Evolutionary conservation across 768 basidiomycete species (phyloP), one percentile per base, ranked within the genome.

Genomic region (Nidularia pulvinata): DNA sequence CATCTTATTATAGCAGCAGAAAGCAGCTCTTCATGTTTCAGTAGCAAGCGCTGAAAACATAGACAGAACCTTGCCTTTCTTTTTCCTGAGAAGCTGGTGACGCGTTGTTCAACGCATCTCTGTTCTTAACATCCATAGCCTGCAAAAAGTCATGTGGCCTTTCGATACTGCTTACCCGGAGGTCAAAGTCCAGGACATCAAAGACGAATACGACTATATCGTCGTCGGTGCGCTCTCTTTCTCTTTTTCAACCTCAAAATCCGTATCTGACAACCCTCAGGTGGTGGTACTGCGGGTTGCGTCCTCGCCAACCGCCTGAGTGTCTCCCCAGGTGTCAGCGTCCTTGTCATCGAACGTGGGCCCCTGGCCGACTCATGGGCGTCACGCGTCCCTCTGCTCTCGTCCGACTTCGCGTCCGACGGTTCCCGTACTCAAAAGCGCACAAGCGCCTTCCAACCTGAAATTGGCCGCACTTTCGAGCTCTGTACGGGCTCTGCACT

Each of bases 211-310:
- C 36, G 59, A 60, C 52, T 60, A 58, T 37, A 50, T 58, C 39
- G 43, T 58, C 13, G 48, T 60, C 14, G 57, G 59, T 45, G 52
- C 46, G 47, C 9, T 3, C 14, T 43, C 43, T 36, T 30, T n/a
- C n/a, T n/a, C 16, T 7, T 1, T 25, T 22, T 48, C 7, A 16
- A 14, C 11, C 19, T 36, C 1, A 6, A 32, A 32, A 16, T 14
- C 3, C 14, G 10, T 1, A 39, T 19, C 10, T 34, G 19, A 19
- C 25, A 50, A 7, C 13, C 13, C 47, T 10, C 25, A 7, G 42
- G 9, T 54, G 75, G 75, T 30, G 75, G 74, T 14, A 74, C 74
- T 0, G 71, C 73, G 9, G 75, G 75, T 19, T 74, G 72, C 44
- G 70, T 69, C 9, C 57, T 77, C 5, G 75, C 75, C 4, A 60